Evolutionary conservation across 257 asterid species (phyloP), one percentile per base, ranked within the genome.

Genomic region (Penstemon eatonii): DNA sequence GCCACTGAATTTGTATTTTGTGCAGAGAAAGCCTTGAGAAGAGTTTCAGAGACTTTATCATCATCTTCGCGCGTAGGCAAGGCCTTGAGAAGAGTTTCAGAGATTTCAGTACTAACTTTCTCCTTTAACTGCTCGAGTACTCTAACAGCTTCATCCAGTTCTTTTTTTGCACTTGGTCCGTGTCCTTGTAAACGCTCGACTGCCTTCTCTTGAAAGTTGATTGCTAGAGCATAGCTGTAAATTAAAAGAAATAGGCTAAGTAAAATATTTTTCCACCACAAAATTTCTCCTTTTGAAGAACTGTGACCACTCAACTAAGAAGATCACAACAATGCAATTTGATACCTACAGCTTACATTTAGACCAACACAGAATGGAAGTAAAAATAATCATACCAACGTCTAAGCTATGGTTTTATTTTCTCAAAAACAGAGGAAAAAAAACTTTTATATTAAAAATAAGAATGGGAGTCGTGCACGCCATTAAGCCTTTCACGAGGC

Each of bases 111-210:
- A 56, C 76, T 63, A 47, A 81, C 89, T 78, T 85, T 90, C 69
- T 69, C 70, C 86, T 80, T 87, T 51, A 93, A 69, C n/a, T 85
- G 83, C 57, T 87, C 88, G 54, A 90, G 86, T 54, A 86, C 73
- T 71, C 53, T 62, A 42, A 62, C 66, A 58, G 97, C 99, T 84
- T 88, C 97, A 41, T 80, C 74, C 66, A 81, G 84, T 76, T 93
- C 94, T 12, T 90, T 94, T 75, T 79, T 66, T 44, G 89, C 95
- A 55, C 86, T 82, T 37, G 86, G 82, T 39, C 97, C 96, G 4
- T 88, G 97, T 47, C 84, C 90, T 75, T 85, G 88, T 90, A 89
- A 84, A 68, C 88, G 86, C 74, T 90, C 96, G n/a, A 90, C 79
- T 51, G 75, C 99, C 69, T 87, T 83, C 86, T 93, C 90, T 66